Percentiles rank a stretch among this genome's conserved stretches.
Evolutionary conservation across 225 moss, liverwort and hornwort species (phyloP).

Genomic region (Polytrichum commune): DNA sequence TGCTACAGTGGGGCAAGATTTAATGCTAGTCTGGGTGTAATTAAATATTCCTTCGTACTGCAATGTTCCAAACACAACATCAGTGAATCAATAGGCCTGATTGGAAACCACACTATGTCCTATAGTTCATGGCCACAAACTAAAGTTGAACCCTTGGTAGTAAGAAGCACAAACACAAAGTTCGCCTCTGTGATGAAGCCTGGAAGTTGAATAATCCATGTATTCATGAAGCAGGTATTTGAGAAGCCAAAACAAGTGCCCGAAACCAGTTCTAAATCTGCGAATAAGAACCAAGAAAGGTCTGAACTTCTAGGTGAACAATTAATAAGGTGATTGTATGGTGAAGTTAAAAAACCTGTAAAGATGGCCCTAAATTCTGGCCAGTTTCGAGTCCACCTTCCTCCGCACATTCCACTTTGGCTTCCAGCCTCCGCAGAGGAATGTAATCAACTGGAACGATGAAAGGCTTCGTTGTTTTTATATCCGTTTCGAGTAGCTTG

Average conservation of each 20-base stretch:
- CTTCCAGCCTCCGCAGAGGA: conserved; percentile 39
- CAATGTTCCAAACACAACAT: not conserved
- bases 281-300: not conserved
- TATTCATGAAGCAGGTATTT: not conserved
- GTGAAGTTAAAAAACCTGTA: conserved; percentile 17
- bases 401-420: conserved; percentile 22
- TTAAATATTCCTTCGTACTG: not conserved
- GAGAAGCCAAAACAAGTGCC: not conserved
- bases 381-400: conserved; percentile 13
- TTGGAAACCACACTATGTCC: not conserved
- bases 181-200: not conserved
- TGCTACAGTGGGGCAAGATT: not conserved
- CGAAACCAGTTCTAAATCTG: not conserved
- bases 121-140: no score
- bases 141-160: not conserved
- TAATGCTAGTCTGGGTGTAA: not conserved
- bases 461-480: conserved; percentile 14
- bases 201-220: not conserved
- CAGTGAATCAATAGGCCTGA: not conserved
- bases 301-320: not conserved
- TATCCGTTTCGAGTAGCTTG: conserved; percentile 23
- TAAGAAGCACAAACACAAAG: not conserved
- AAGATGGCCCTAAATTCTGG: conserved; percentile 23
- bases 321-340: not conserved
- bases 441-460: conserved; percentile 36